Evolutionary conservation across 1,139 yeast species (phyloP).

Genomic region (Nakaseomyces kungkrabaensis): DNA sequence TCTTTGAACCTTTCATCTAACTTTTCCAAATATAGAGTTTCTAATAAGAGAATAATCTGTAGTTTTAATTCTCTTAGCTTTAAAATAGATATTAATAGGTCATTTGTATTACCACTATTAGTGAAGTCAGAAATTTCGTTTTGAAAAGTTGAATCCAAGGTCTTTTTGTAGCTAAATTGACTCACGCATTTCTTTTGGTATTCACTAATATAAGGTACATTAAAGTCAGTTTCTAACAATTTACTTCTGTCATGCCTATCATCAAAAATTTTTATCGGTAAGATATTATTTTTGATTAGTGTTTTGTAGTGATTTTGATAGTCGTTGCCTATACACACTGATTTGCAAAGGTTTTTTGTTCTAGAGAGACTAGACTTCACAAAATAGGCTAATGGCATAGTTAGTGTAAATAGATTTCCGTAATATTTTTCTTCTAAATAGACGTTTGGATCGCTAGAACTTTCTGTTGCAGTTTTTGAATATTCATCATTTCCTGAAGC

Average conservation of each 20-base stretch:
- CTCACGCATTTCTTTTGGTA: not conserved
- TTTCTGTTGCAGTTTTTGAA: not conserved
- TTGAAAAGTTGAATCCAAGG: constrained; percentile 6
- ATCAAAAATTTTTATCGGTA: constrained; percentile 19
- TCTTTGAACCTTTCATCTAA: constrained; percentile 26
- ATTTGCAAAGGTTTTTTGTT: constrained; percentile 20
- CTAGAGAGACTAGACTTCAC: constrained; percentile 25
- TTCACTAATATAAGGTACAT: constrained; percentile 3
- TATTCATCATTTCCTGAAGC: not conserved
- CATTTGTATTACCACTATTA: not conserved
- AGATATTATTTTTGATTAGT: constrained; percentile 9
- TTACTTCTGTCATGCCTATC: constrained; percentile 12
- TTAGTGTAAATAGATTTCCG: constrained; percentile 19
- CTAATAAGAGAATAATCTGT: constrained; percentile 50
- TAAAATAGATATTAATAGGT: constrained; percentile 22
- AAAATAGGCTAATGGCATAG: constrained; percentile 25
- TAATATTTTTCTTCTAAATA: constrained; percentile 22
- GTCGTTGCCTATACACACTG: constrained; percentile 5
- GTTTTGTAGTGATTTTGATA: constrained; percentile 9
- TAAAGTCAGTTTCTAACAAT: not conserved
- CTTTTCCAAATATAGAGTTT: constrained; percentile 29
- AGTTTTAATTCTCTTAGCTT: constrained; percentile 61
- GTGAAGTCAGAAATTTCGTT: not conserved
- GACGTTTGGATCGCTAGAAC: constrained; percentile 10
- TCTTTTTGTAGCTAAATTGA: not conserved